Conservation (phyloP, 768 basidiomycete genomes). For the Trametes meyenii region DNA sequence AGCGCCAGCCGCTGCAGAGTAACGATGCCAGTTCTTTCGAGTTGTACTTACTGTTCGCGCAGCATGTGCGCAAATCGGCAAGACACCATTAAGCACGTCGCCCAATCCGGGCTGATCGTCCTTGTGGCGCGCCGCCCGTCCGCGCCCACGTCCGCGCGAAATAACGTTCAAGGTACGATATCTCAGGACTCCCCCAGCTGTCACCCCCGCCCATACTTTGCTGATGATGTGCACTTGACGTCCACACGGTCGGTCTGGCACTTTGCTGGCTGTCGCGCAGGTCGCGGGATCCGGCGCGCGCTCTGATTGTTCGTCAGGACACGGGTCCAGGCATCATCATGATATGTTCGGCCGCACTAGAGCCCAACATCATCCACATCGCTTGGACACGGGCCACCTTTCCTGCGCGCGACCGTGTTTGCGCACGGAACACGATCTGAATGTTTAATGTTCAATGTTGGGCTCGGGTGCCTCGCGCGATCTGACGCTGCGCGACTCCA, state of each 20-base stretch:
- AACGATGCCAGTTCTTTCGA: not conserved
- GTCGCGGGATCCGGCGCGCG: conserved; percentile 1
- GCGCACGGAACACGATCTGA: not conserved
- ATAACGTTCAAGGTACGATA: not conserved
- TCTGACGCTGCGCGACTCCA: conserved; percentile 5
- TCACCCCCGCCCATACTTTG: not conserved
- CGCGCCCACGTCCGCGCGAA: not conserved
- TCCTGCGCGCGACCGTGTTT: not conserved
- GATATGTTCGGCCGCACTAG: conserved; percentile 15
- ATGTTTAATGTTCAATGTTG: too few relatives aligned
- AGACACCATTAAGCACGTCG: not conserved
- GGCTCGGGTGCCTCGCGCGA: not conserved
- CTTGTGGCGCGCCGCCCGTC: conserved; percentile 9
- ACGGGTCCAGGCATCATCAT: conserved; percentile 15
- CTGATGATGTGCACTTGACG: not conserved
- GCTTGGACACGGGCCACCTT: conserved; percentile 1
- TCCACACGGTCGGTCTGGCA: conserved; percentile 4
- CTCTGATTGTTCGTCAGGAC: conserved; percentile 16
- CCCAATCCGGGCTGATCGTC: conserved; percentile 17
- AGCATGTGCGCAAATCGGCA: conserved; percentile 1
- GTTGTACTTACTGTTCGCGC: not conserved
- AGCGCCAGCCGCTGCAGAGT: too few relatives aligned
- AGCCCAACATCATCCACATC: conserved; percentile 10
- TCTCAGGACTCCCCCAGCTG: not conserved
- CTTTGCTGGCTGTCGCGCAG: conserved; percentile 7